Conservation (phyloP, 768 basidiomycete genomes). For the Pleurotus citrinopileatus region DNA sequence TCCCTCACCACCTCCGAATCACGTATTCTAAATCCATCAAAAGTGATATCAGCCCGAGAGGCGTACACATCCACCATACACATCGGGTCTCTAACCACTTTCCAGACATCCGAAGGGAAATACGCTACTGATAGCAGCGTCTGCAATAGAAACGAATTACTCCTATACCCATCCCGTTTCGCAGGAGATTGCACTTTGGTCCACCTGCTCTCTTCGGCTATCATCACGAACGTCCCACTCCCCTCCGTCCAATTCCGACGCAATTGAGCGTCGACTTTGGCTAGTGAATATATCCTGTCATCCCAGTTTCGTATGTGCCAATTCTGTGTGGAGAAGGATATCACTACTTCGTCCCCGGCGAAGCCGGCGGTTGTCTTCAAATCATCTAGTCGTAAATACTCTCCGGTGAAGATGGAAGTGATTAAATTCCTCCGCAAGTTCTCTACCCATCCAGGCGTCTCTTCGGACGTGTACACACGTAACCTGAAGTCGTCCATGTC, state of each 20-base stretch:
- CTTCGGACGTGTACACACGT: slow-evolving; percentile 28
- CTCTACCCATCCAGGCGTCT: slow-evolving; percentile 35
- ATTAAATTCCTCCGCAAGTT: slow-evolving; percentile 34
- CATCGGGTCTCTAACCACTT: slow-evolving; percentile 28
- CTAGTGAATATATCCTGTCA: slow-evolving; percentile 37
- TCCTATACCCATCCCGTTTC: slow-evolving; percentile 6
- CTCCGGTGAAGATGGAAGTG: slow-evolving; percentile 35
- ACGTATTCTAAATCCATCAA: slow-evolving; percentile 38
- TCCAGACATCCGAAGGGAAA: slow-evolving; percentile 27
- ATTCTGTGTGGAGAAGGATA: slow-evolving; percentile 24
- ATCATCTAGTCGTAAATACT: slow-evolving; percentile 36
- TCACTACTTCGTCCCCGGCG: slow-evolving; percentile 13
- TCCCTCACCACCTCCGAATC: slow-evolving; percentile 40
- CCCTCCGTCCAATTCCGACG: slow-evolving; percentile 34
- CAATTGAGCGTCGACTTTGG: slow-evolving; percentile 32
- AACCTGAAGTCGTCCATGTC: slow-evolving; percentile 34
- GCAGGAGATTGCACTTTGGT: slow-evolving; percentile 24
- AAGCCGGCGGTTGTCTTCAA: slow-evolving; percentile 32
- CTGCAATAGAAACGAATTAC: slow-evolving; percentile 9
- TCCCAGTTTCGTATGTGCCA: slow-evolving; percentile 34
- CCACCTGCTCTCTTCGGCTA: slow-evolving; percentile 36
- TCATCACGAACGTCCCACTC: slow-evolving; percentile 36
- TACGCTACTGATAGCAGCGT: slow-evolving; percentile 19
- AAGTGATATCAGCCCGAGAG: slow-evolving; percentile 35
- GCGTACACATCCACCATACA: slow-evolving; percentile 31